Conservation (phyloP, 2,329 filamentous ascomycete genomes). For the Chaetomiaceae sp. region DNA sequence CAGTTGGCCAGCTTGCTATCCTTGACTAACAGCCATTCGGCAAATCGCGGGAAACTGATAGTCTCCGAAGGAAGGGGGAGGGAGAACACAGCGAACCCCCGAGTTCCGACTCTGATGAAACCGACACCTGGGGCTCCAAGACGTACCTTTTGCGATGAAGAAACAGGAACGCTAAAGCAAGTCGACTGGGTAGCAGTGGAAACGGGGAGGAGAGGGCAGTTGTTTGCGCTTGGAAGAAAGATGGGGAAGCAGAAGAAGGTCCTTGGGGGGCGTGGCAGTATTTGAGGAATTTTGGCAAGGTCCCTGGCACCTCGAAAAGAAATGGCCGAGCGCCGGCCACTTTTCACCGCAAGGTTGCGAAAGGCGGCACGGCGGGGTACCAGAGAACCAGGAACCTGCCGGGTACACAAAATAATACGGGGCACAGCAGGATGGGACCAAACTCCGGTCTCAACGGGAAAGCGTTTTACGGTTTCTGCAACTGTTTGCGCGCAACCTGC, state of each 20-base stretch:
- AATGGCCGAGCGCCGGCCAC: conserved; percentile 25
- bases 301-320: conserved; percentile 10
- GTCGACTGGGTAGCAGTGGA: conserved; percentile 10
- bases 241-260: conserved; percentile 17
- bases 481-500: no score
- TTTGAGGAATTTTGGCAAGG: conserved; percentile 29
- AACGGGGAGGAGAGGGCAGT: conserved; percentile 9
- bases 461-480: no score
- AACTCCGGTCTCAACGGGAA: conserved; percentile 10
- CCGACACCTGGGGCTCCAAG: neutral
- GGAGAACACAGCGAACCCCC: neutral
- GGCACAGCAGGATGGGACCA: neutral
- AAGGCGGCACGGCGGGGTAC: conserved; percentile 22
- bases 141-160: conserved; percentile 18
- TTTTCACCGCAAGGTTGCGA: conserved; percentile 23
- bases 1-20: neutral
- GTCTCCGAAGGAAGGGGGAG: neutral
- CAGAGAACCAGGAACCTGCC: conserved; percentile 7
- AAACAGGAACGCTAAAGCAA: conserved; percentile 10
- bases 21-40: neutral
- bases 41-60: neutral
- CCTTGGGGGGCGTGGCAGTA: conserved; percentile 24
- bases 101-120: neutral
- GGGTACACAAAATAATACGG: conserved; percentile 18
- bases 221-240: conserved; percentile 22